Evolutionary conservation across 345 rosid genomes (phyloP), one percentile per base, ranked within the genome.

Genomic region (Carallia brachiata): DNA sequence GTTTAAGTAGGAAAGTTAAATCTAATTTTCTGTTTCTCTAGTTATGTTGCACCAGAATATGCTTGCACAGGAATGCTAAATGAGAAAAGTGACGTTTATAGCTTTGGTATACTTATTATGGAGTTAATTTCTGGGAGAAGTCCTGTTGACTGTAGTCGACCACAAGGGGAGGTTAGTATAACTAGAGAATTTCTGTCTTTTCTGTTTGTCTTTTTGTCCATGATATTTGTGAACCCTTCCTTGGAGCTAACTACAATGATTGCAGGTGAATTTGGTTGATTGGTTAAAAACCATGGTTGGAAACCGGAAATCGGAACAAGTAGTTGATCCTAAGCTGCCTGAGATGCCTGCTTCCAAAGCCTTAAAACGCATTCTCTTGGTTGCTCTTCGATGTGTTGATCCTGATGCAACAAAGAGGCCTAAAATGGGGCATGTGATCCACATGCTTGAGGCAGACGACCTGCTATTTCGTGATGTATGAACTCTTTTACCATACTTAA

Each of bases 401-500:
- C 97, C 98, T 7, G 98, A 94, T 55, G 97, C 93, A 19, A 87
- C 89, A 56, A 94, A 90, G 80, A 86, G 98, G 73, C 98, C 98
- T 57, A 94, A 90, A 81, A 94, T 94, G 97, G 97, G 96, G 56
- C 89, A 94, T 69, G 85, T 94, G 52, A 88, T 94, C 78, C 98
- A 94, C 87, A 91, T 91, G 98, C 96, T 94, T n/a, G 98, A 91
- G 84, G 93, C 96, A 8, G 98, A 94, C 75, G 92, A 91, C 79
- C 73, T 94, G 78, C 79, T 91, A 77, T 83, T 81, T 77, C 90
- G 79, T 36, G 91, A 94, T 70, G 98, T 91, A 86, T 34, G 87
- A 75, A 27, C 68, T 57, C 19, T 60, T 52, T 44, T 65, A 63
- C 60, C 16, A 34, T 65, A 34, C 63, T 47, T 6, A 31, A 72